Conservation (phyloP, 2,329 filamentous ascomycete genomes). For the Lizonia empirigonia region DNA sequence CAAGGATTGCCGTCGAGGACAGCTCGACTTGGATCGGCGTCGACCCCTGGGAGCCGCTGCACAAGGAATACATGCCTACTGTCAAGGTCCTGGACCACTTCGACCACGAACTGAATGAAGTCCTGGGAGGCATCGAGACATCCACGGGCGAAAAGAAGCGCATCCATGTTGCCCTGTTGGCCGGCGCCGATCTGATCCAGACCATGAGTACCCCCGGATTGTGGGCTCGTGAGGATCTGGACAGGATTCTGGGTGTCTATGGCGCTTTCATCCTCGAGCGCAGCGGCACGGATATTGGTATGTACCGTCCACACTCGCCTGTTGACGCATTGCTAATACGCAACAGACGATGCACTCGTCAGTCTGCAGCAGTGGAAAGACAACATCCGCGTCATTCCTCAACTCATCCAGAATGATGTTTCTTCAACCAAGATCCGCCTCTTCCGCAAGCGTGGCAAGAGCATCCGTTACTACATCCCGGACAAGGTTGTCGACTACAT, state of each 20-base stretch:
- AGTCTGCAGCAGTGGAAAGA: conserved; percentile 80
- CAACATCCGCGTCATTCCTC: conserved; percentile 86
- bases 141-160: conserved; percentile 69
- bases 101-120: conserved; percentile 83
- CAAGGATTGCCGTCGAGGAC: conserved; percentile 77
- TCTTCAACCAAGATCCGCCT: conserved; percentile 82
- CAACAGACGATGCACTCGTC: conserved; percentile 76
- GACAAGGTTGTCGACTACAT: conserved; percentile 49
- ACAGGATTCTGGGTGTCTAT: conserved; percentile 84
- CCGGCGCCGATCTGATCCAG: conserved; percentile 65
- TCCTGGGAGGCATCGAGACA: conserved; percentile 73
- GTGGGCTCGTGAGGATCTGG: conserved; percentile 83
- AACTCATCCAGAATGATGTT: conserved; percentile 85
- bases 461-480: conserved; percentile 51
- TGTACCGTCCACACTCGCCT: neutral
- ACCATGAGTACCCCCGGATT: conserved; percentile 63
- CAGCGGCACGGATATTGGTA: conserved; percentile 76
- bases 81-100: conserved; percentile 91
- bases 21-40: conserved; percentile 54
- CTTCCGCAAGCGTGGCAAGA: conserved; percentile 58
- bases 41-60: conserved; percentile 71
- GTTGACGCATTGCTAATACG: conserved; percentile 12
- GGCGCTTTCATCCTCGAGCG: conserved; percentile 88
- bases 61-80: conserved; percentile 84
- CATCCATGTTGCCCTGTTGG: conserved; percentile 79